Evolutionary conservation across 345 rosid species (phyloP).

Genomic region (Populus alba): DNA sequence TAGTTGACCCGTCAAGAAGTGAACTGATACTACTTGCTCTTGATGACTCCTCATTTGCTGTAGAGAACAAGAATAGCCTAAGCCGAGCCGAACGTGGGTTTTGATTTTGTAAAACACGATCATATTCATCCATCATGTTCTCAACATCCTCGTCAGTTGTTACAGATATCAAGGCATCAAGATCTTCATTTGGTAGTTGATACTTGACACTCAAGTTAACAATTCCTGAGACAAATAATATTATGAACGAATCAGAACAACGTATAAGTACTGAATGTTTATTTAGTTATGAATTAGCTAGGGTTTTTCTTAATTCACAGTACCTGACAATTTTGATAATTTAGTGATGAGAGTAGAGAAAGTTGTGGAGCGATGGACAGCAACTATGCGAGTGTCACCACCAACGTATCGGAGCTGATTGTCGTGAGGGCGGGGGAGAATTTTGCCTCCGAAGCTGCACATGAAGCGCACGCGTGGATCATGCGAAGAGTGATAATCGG

Average conservation of each 20-base stretch:
- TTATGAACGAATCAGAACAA: background rate
- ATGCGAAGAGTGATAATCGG: constrained; percentile 48
- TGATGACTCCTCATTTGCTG: constrained; percentile 48
- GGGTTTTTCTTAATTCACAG: background rate
- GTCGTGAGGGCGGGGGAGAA: constrained; percentile 93
- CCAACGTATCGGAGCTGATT: constrained; percentile 90
- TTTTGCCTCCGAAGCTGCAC: constrained; percentile 97
- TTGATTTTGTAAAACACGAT: constrained; percentile 63
- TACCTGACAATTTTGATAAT: constrained; percentile 80
- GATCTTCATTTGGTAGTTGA: constrained; percentile 95
- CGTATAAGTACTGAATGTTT: background rate
- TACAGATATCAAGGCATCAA: constrained; percentile 89
- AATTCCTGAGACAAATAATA: constrained; percentile 37
- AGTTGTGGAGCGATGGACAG: constrained; percentile 62
- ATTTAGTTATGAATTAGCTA: background rate
- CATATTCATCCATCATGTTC: constrained; percentile 98
- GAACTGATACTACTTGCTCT: constrained; percentile 75
- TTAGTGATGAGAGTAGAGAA: constrained; percentile 59
- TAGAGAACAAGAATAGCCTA: constrained; percentile 68
- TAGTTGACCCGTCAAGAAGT: constrained; percentile 75
- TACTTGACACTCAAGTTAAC: constrained; percentile 71
- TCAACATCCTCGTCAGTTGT: constrained; percentile 92
- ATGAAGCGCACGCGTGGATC: constrained; percentile 70
- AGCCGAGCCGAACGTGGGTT: constrained; percentile 77
- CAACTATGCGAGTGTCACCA: constrained; percentile 93